A percentile compares a stretch with the other conserved stretches of the same genome.
Conservation (phyloP, 352 stramenopile genomes). For the Pythium phragmitis region DNA sequence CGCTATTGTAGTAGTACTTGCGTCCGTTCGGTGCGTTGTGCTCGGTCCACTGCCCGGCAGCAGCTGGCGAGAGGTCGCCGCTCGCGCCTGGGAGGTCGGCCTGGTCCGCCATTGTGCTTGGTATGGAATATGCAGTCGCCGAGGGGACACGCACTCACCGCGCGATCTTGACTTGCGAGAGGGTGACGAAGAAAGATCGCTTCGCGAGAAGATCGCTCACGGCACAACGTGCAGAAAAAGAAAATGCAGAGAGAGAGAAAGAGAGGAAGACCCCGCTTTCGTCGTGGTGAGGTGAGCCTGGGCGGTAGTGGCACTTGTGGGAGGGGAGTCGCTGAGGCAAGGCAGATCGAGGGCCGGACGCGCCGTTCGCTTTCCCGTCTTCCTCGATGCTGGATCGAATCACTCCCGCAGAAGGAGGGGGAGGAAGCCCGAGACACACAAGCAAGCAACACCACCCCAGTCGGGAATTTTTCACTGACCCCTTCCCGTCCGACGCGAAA, state of each 20-base stretch:
- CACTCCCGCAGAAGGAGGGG: slow-evolving; percentile 5
- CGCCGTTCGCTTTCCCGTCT: background rate
- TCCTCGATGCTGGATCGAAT: slow-evolving; percentile 5
- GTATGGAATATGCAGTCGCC: slow-evolving; percentile 29
- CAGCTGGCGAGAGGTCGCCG: slow-evolving; percentile 36
- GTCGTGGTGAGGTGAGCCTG: no score
- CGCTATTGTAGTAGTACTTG: slow-evolving; percentile 93
- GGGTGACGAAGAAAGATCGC: background rate
- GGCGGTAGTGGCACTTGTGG: no score
- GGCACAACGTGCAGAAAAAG: background rate
- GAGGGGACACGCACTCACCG: background rate
- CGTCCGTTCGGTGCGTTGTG: slow-evolving; percentile 89
- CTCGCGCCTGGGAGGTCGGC: slow-evolving; percentile 46
- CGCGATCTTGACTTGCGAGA: slow-evolving; percentile 16
- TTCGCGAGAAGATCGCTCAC: slow-evolving; percentile 3
- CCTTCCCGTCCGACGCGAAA: slow-evolving; percentile 20
- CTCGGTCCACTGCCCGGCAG: slow-evolving; percentile 80
- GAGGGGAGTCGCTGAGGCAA: background rate
- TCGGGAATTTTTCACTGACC: slow-evolving; percentile 16
- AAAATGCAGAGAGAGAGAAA: background rate
- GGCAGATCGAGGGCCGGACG: background rate
- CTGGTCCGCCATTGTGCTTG: slow-evolving; percentile 64
- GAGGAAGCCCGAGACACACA: background rate
- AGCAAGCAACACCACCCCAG: slow-evolving; percentile 3
- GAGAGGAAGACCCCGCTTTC: no score